Evolutionary conservation across 73 alveolate species (phyloP).

Genomic region (Paramecium sexaurelia): DNA sequence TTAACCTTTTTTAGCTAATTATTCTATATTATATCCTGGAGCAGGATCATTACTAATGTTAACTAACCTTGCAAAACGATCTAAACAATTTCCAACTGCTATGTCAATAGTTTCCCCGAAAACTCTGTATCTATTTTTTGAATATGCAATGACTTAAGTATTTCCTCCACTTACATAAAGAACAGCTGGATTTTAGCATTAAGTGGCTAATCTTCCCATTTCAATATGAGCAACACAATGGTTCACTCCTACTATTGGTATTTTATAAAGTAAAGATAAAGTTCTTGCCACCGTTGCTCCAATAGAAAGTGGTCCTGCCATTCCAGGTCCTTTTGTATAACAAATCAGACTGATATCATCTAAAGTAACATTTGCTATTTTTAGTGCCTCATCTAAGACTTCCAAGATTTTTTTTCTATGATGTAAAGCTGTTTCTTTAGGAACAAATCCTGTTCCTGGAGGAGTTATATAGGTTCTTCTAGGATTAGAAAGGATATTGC

Average conservation of each 20-base stretch:
- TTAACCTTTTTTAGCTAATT: conserved; percentile 90
- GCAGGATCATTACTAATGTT: conserved; percentile 97
- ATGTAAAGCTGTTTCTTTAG: conserved; percentile 97
- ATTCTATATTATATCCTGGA: conserved; percentile 99
- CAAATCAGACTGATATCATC: conserved; percentile 87
- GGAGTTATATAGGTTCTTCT: conserved; percentile 95
- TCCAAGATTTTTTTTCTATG: conserved; percentile 90
- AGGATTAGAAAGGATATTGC: conserved; percentile 96
- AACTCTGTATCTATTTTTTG: conserved; percentile 89
- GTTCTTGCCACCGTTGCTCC: conserved; percentile 98
- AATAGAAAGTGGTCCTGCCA: conserved; percentile 97
- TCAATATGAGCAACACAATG: conserved; percentile 99
- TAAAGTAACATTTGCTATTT: conserved; percentile 84
- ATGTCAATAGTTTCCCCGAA: conserved; percentile 99
- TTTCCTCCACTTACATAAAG: conserved; percentile 99
- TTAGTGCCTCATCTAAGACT: conserved; percentile 88
- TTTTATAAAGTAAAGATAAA: conserved; percentile 88
- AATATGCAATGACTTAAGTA: conserved; percentile 96
- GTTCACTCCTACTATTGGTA: conserved; percentile 97
- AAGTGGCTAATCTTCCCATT: conserved; percentile 97
- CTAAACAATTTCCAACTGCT: conserved; percentile 99
- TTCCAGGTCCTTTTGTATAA: conserved; percentile 99
- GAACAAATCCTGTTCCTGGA: conserved; percentile 99
- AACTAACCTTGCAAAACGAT: conserved; percentile 96
- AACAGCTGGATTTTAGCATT: conserved; percentile 93